phyloP scores from a whole-genome alignment of 352 stramenopile genomes.

The Globisporangium irregulare region DNA sequence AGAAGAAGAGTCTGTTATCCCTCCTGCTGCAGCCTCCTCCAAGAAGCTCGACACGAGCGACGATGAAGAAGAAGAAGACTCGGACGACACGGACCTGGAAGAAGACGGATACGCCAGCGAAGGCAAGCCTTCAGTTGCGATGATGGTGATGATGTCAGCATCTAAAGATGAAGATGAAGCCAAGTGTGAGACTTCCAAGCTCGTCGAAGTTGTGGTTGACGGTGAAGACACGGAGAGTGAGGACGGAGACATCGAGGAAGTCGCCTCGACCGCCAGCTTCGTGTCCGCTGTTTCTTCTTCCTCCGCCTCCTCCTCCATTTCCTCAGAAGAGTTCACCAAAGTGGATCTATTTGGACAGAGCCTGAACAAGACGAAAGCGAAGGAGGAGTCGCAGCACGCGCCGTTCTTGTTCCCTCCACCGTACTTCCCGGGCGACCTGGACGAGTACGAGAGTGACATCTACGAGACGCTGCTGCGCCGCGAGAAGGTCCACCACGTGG shows the following conservation, averaged over 20 bases:
- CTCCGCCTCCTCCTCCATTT: not conserved
- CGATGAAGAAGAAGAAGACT: conserved; percentile 1
- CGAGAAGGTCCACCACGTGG: conserved; percentile 47
- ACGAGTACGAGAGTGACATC: conserved; percentile 56
- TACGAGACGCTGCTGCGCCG: conserved; percentile 43
- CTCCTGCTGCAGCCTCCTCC: not conserved
- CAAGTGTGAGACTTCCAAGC: not conserved
- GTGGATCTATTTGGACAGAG: conserved; percentile 16
- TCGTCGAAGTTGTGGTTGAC: not conserved
- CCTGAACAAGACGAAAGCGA: conserved; percentile 1
- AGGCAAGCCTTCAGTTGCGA: not conserved
- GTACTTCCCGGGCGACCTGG: conserved; percentile 37
- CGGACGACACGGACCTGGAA: conserved; percentile 2
- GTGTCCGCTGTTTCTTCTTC: not conserved
- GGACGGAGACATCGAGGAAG: conserved; percentile 7
- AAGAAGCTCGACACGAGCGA: not conserved
- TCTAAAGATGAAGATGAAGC: not conserved
- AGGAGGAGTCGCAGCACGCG: conserved; percentile 6
- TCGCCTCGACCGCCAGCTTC: not conserved
- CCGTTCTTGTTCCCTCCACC: conserved; percentile 20
- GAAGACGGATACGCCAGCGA: conserved; percentile 4
- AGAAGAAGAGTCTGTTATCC: not conserved
- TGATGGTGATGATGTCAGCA: not conserved
- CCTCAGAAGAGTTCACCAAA: not conserved
- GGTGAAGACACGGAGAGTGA: conserved; percentile 20